These are phyloP conservation scores for Saksenaea vasiformis DNA, from an alignment of 371 early-diverging fungal species.

Conservation along the genomic window DNA sequence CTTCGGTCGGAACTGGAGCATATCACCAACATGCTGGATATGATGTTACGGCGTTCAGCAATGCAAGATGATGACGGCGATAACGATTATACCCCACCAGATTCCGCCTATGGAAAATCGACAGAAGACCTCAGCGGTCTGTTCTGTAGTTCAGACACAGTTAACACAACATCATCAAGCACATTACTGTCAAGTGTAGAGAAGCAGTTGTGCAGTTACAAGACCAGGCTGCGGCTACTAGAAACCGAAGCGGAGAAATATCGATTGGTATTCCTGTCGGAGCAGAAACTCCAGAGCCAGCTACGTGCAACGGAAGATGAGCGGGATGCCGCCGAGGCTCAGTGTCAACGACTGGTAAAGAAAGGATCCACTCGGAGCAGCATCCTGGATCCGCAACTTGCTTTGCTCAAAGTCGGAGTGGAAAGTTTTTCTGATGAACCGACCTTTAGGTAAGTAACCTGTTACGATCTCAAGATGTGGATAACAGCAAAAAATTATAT, in stretches of 20 bases:
- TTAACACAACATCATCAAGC: not conserved
- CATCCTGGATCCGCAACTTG: not conserved
- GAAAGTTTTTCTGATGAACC: not conserved
- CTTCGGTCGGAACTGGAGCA: conserved; percentile 12
- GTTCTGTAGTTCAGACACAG: not conserved
- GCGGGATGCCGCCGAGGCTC: conserved; percentile 22
- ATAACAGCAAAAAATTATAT: not conserved
- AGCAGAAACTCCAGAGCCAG: conserved; percentile 33
- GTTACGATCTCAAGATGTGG: not conserved
- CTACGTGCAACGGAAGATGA: conserved; percentile 28
- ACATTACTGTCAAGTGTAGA: conserved; percentile 17
- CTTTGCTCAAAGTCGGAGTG: not conserved
- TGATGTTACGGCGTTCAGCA: not conserved
- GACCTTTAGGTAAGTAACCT: not conserved
- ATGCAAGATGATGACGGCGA: not conserved
- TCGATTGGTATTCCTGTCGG: conserved; percentile 22
- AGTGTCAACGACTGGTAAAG: conserved; percentile 3
- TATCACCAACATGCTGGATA: conserved; percentile 6
- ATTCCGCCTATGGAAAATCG: not conserved
- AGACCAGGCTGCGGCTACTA: conserved; percentile 12
- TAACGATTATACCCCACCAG: not conserved
- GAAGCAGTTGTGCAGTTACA: conserved; percentile 18
- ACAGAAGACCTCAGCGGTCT: not conserved
- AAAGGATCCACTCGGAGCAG: not conserved
- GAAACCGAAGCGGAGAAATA: conserved; percentile 20